Percentiles rank a stretch among this genome's conserved stretches.
phyloP scores from a whole-genome alignment of 106 monocot genomes.

The Apostasia ramifera region DNA sequence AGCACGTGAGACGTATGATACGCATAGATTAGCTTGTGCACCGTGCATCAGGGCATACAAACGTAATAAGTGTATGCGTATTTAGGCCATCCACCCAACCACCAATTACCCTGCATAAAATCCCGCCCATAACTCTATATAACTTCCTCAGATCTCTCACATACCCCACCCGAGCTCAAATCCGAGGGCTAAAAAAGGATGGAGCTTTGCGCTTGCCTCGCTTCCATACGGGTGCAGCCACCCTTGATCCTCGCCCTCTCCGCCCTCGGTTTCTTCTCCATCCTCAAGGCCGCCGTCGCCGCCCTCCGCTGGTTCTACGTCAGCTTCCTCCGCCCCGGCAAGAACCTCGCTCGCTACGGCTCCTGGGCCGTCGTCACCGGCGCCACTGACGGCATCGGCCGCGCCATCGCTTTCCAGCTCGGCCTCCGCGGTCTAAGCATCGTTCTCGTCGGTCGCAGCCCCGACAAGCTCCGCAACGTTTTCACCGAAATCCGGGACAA shows the following conservation, averaged over 20 bases:
- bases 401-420: constrained; percentile 65
- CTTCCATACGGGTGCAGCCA: constrained; percentile 7
- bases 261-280: constrained; percentile 34
- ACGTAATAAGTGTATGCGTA: no score
- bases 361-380: constrained; percentile 85
- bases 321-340: constrained; percentile 70
- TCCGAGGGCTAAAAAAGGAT: neutral
- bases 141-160: no score
- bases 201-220: constrained; percentile 2
- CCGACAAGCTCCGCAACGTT: constrained; percentile 46
- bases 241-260: constrained; percentile 24
- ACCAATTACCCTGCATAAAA: no score
- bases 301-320: constrained; percentile 47
- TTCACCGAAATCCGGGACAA: constrained; percentile 33
- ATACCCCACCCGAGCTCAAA: no score
- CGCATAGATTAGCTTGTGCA: no score
- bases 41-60: no score
- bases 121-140: no score
- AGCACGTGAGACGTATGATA: no score
- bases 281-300: constrained; percentile 21
- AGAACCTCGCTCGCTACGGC: constrained; percentile 65
- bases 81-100: no score
- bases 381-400: constrained; percentile 85
- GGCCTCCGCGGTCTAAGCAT: constrained; percentile 54
- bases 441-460: constrained; percentile 84